phyloP scores from a whole-genome alignment of 116 monocot genomes.

The Dioscorea cayenensis region DNA sequence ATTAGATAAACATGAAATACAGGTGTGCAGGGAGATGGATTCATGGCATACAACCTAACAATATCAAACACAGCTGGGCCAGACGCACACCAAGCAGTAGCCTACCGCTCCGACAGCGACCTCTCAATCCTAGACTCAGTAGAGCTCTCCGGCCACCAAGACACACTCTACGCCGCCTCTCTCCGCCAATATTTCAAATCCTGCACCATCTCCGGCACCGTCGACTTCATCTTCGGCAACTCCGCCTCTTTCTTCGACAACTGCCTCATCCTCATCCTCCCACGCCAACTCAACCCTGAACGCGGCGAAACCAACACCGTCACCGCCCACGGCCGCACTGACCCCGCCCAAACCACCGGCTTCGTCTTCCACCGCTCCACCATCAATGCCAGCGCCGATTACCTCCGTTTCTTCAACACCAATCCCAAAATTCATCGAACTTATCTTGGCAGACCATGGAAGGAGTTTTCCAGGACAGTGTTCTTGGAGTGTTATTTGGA shows the following conservation, averaged over 20 bases:
- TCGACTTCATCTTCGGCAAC: slow-evolving; percentile 92
- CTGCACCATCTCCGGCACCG: slow-evolving; percentile 68
- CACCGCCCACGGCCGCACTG: slow-evolving; percentile 61
- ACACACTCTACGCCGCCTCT: slow-evolving; percentile 70
- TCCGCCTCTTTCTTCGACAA: slow-evolving; percentile 58
- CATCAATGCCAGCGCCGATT: slow-evolving; percentile 56
- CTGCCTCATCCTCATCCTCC: slow-evolving; percentile 38
- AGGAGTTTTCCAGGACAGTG: slow-evolving; percentile 90
- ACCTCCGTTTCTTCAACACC: slow-evolving; percentile 33
- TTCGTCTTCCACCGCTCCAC: slow-evolving; percentile 54
- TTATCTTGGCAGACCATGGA: slow-evolving; percentile 87
- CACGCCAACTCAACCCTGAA: slow-evolving; percentile 51
- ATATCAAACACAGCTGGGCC: slow-evolving; percentile 77
- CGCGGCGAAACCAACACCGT: slow-evolving; percentile 68
- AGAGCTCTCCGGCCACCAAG: slow-evolving; percentile 77
- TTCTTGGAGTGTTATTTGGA: slow-evolving; percentile 44
- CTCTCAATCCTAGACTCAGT: slow-evolving; percentile 48
- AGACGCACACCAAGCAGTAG: slow-evolving; percentile 78
- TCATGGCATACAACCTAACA: slow-evolving; percentile 68
- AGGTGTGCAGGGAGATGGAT: slow-evolving; percentile 30
- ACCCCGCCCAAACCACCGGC: slow-evolving; percentile 78
- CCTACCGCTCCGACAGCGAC: slow-evolving; percentile 75
- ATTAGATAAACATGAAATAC: background rate
- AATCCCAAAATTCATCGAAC: slow-evolving; percentile 32
- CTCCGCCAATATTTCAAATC: slow-evolving; percentile 66